These are phyloP conservation scores for Eragrostis curvula DNA, from an alignment of 176 grass and related monocot species.

Conservation along the genomic window DNA sequence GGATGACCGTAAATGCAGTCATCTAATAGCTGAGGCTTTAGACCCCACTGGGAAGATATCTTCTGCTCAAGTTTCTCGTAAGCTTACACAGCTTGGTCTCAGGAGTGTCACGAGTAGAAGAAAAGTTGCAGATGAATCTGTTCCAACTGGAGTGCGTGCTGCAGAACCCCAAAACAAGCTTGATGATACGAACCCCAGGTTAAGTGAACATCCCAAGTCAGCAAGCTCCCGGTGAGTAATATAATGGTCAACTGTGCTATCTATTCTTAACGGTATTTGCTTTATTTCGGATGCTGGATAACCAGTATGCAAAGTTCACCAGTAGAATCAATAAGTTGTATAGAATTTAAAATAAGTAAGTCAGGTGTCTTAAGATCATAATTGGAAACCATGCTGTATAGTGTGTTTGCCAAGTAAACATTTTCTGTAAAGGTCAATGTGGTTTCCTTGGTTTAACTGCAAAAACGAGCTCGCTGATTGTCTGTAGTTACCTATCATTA, in stretches of 20 bases:
- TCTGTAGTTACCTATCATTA: slow-evolving; percentile 26
- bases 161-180: slow-evolving; percentile 34
- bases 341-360: slow-evolving; percentile 10
- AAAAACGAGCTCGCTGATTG: neutral
- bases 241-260: slow-evolving; percentile 22
- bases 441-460: slow-evolving; percentile 18
- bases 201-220: slow-evolving; percentile 34
- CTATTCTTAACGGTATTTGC: slow-evolving; percentile 36
- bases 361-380: neutral
- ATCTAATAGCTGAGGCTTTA: slow-evolving; percentile 84
- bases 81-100: slow-evolving; percentile 86
- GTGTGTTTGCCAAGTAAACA: neutral
- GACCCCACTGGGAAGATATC: slow-evolving; percentile 78
- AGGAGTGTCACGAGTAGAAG: slow-evolving; percentile 52
- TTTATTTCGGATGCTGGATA: slow-evolving; percentile 9
- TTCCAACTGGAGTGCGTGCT: slow-evolving; percentile 38
- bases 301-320: slow-evolving; percentile 17
- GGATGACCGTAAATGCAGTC: slow-evolving; percentile 70
- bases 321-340: slow-evolving; percentile 8
- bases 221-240: slow-evolving; percentile 52
- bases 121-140: slow-evolving; percentile 40
- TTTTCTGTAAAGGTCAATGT: slow-evolving; percentile 21
- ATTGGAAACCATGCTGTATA: slow-evolving; percentile 1
- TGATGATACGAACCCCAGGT: slow-evolving; percentile 7
- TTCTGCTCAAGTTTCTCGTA: slow-evolving; percentile 75